Evolutionary conservation across 2,329 filamentous ascomycete genomes (phyloP), one percentile per base, ranked within the genome.

Genomic region (Penicillium sp.): DNA sequence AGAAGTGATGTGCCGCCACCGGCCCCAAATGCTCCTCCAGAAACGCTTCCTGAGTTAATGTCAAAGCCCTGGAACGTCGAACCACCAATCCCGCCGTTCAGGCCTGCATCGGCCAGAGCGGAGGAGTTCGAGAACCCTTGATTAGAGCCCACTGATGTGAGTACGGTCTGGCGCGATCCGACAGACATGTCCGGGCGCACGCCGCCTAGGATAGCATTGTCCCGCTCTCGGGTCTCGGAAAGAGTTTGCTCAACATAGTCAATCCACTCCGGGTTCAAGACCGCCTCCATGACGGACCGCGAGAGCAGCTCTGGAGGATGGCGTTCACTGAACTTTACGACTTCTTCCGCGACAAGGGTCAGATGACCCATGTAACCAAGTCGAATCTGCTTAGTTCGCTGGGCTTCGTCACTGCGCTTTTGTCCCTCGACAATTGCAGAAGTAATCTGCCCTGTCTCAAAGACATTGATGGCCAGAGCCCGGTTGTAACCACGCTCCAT

Each of bases 361-460:
- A 99, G 79, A 71, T 99, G 94, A 3, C 94, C 94, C 92, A 99
- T 99, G 75, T 97, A 99, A 33, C 94, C 94, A 71, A 97, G 86
- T 42, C 94, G 88, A 73, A 96, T 97, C 71, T 90, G 91, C 58
- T 84, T 90, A 67, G 88, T 85, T 52, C 83, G 78, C 72, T 97
- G 91, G 0, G 91, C 90, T 69, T 90, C 87, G 65, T 97, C 93
- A 62, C 91, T 96, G 41, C 86, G 85, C 56, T 83, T 83, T 72
- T 99, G 94, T 39, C 94, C 94, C 60, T 92, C 87, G 63, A 97
- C 90, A 65, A 99, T 97, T 58, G 91, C 87, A 54, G 90, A 88
- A 2, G 93, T 97, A 57, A 99, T 86, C 58, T 91, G 87, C 12
- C 92, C 93, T 43, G 86, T 88, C 67, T 96, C 90, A 65, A 99